Evolutionary conservation across 106 monocot species (phyloP).

Genomic region (Xerophyta viscosa): DNA sequence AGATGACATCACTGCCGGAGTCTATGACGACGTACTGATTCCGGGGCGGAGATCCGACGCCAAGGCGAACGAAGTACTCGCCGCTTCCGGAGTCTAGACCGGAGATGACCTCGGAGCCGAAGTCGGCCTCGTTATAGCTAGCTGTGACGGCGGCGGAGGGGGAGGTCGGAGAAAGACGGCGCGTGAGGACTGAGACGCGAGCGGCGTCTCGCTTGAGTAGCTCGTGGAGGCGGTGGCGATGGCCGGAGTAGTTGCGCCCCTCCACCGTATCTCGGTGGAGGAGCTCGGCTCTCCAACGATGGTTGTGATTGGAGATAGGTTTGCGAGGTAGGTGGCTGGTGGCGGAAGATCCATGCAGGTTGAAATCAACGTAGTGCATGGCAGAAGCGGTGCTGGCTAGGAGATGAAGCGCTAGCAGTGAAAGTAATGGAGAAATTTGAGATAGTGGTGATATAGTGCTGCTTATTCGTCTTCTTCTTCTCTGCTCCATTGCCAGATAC

Average conservation of each 20-base stretch:
- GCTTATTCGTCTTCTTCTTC: background rate
- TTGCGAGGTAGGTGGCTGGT: background rate
- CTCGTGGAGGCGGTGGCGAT: constrained; percentile 11
- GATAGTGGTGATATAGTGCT: background rate
- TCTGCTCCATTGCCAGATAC: background rate
- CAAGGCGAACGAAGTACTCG: constrained; percentile 74
- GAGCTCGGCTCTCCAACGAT: constrained; percentile 4
- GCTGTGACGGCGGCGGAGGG: background rate
- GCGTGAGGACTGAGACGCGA: constrained; percentile 14
- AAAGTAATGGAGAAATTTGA: too few species aligned
- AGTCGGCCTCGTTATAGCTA: constrained; percentile 16
- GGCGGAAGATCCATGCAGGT: constrained; percentile 11
- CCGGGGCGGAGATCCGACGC: constrained; percentile 54
- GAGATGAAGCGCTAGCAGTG: too few species aligned
- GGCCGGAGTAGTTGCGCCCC: constrained; percentile 13
- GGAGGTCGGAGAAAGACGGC: constrained; percentile 10
- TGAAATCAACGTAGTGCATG: constrained; percentile 10
- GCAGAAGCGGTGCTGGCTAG: background rate
- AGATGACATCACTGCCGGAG: constrained; percentile 78
- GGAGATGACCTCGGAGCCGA: constrained; percentile 51
- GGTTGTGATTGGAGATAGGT: background rate
- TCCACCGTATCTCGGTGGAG: constrained; percentile 26
- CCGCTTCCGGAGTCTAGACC: constrained; percentile 63
- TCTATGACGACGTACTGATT: constrained; percentile 66
- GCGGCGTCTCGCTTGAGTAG: constrained; percentile 21